These are phyloP conservation scores for Setaria viridis DNA, from an alignment of 202 grass and related monocot species.

Conservation along the genomic window DNA sequence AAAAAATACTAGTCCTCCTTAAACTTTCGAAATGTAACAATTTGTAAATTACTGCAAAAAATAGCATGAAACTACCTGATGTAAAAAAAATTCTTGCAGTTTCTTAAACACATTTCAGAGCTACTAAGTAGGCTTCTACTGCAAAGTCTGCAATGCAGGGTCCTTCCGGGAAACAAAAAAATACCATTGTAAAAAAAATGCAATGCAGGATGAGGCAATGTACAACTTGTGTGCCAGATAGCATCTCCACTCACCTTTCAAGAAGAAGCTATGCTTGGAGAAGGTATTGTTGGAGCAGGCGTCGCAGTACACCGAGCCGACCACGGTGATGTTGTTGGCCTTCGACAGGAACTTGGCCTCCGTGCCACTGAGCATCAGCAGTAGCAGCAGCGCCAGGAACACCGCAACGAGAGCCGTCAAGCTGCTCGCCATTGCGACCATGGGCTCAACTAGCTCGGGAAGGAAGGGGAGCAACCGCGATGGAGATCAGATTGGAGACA, in stretches of 20 bases:
- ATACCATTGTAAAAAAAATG: background rate
- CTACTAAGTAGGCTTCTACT: background rate
- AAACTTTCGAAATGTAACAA: background rate
- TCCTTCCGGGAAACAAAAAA: background rate
- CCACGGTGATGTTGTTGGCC: conserved; percentile 81
- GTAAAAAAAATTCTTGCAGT: background rate
- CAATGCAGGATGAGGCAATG: conserved; percentile 31
- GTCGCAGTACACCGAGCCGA: conserved; percentile 94
- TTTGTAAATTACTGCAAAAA: background rate
- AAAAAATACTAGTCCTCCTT: background rate
- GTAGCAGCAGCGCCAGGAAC: background rate
- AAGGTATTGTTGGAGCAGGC: conserved; percentile 93
- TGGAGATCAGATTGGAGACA: conserved; percentile 30
- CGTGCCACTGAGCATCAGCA: conserved; percentile 30
- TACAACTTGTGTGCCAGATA: background rate
- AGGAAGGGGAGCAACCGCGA: background rate
- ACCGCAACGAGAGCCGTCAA: background rate
- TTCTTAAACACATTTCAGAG: conserved; percentile 16
- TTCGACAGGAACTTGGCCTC: conserved; percentile 51
- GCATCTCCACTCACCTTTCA: conserved; percentile 68
- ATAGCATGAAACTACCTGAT: background rate
- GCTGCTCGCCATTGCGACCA: conserved; percentile 40
- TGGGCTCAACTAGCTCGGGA: background rate
- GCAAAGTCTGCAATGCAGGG: conserved; percentile 22
- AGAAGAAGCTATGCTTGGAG: conserved; percentile 95